Conservation (phyloP, 306 rosid species). For the Castanea sativa region DNA sequence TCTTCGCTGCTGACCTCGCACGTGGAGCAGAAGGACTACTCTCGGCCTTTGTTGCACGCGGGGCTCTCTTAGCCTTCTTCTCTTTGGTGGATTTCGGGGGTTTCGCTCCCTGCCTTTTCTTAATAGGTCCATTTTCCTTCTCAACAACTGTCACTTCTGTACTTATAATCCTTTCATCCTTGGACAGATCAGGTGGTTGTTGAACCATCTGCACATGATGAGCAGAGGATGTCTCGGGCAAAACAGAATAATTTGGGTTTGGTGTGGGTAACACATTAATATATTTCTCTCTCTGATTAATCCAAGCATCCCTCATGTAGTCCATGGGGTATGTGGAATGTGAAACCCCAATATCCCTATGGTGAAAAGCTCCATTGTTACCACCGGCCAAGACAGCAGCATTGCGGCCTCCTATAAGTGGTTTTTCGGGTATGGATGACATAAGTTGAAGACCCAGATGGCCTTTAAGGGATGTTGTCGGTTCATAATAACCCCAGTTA, state of each 20-base stretch:
- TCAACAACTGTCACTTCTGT: slow-evolving; percentile 56
- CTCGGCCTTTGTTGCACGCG: slow-evolving; percentile 50
- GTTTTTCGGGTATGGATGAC: slow-evolving; percentile 77
- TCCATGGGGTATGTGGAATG: slow-evolving; percentile 60
- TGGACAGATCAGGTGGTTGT: slow-evolving; percentile 38
- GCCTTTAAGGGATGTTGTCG: slow-evolving; percentile 56
- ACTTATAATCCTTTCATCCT: slow-evolving; percentile 55
- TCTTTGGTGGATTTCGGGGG: slow-evolving; percentile 66
- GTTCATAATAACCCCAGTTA: slow-evolving; percentile 96
- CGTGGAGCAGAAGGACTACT: slow-evolving; percentile 52
- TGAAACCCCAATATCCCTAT: slow-evolving; percentile 63
- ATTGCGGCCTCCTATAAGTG: slow-evolving; percentile 66
- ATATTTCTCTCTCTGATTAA: slow-evolving; percentile 68
- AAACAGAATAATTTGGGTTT: slow-evolving; percentile 44
- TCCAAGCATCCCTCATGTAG: slow-evolving; percentile 85
- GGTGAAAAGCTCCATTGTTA: slow-evolving; percentile 56
- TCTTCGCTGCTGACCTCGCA: slow-evolving; percentile 52
- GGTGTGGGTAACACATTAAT: slow-evolving; percentile 66
- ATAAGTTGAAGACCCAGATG: slow-evolving; percentile 90
- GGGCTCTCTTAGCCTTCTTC: slow-evolving; percentile 75
- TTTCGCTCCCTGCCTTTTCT: slow-evolving; percentile 67
- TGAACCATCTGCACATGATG: slow-evolving; percentile 68
- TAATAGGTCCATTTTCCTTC: slow-evolving; percentile 53
- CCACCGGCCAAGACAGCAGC: slow-evolving; percentile 42
- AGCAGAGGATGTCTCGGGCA: slow-evolving; percentile 60